These are phyloP conservation scores for Fraxinus xanthoxyloides DNA, from an alignment of 305 asterid genomes.

Conservation along the genomic window DNA sequence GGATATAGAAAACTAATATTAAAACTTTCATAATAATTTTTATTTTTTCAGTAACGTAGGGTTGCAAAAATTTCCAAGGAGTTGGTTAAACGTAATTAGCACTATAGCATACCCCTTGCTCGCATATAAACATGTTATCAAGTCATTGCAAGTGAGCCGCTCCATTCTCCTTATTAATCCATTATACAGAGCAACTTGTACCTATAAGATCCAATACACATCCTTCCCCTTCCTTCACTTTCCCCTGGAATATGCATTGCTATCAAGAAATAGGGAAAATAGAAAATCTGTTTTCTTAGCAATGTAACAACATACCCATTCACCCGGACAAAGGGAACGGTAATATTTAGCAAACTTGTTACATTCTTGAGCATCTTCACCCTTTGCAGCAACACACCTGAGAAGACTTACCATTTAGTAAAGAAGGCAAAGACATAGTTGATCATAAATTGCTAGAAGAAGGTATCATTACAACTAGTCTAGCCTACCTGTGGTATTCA, in stretches of 20 bases:
- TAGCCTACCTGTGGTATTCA: conserved; percentile 80
- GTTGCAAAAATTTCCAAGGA: not conserved
- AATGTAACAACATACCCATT: conserved; percentile 59
- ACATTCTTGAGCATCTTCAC: conserved; percentile 74
- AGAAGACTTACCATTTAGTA: conserved; percentile 5
- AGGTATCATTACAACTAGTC: not conserved
- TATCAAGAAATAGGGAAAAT: conserved; percentile 2
- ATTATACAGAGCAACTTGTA: not conserved
- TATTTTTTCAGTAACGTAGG: not conserved
- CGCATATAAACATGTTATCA: not conserved
- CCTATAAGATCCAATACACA: not conserved
- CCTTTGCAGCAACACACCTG: conserved; percentile 82
- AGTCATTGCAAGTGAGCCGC: not conserved
- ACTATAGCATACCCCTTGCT: not conserved
- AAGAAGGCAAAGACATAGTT: not conserved
- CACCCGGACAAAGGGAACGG: conserved; percentile 81
- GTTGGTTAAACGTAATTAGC: not conserved
- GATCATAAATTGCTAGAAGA: conserved; percentile 1
- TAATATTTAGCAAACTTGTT: conserved; percentile 78
- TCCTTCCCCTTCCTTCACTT: not conserved
- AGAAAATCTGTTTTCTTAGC: not conserved
- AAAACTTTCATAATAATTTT: not conserved
- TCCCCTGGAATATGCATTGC: not conserved
- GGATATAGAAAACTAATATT: not conserved
- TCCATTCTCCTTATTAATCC: not conserved